A percentile compares a stretch with the other conserved stretches of the same genome.
Evolutionary conservation across 2,329 filamentous ascomycete genomes (phyloP).

Genomic region (Fusarium brachygibbosum): DNA sequence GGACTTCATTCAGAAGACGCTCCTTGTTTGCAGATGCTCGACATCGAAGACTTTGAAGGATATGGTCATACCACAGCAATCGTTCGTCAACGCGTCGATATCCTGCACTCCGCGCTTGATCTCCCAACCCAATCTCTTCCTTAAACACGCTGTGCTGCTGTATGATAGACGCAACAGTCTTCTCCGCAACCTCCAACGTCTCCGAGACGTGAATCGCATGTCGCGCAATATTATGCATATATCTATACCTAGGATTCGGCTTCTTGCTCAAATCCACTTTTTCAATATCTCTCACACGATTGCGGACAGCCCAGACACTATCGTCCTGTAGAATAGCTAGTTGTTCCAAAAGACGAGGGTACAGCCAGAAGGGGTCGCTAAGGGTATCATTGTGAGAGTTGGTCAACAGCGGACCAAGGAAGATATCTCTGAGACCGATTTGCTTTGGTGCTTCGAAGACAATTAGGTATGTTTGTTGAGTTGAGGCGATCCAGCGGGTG

Average conservation of each 20-base stretch:
- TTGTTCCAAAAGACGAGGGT: slow-evolving; percentile 9
- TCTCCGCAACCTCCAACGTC: slow-evolving; percentile 55
- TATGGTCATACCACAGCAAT: slow-evolving; percentile 53
- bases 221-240: slow-evolving; percentile 58
- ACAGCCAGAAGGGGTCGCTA: slow-evolving; percentile 37
- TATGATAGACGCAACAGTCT: slow-evolving; percentile 52
- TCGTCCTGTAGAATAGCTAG: slow-evolving; percentile 12
- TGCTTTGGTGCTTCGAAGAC: slow-evolving; percentile 25
- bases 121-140: background rate
- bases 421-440: background rate
- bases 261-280: slow-evolving; percentile 29
- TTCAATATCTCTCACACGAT: slow-evolving; percentile 54
- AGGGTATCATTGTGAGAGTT: background rate
- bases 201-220: slow-evolving; percentile 62
- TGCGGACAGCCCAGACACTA: slow-evolving; percentile 58
- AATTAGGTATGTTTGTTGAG: slow-evolving; percentile 26
- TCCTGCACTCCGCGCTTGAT: background rate
- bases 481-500: slow-evolving; percentile 23
- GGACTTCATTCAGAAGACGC: slow-evolving; percentile 67
- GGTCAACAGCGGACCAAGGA: background rate
- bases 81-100: slow-evolving; percentile 48
- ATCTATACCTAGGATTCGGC: slow-evolving; percentile 53
- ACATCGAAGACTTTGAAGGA: slow-evolving; percentile 53
- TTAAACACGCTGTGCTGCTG: slow-evolving; percentile 49
- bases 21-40: slow-evolving; percentile 58